Evolutionary conservation across 2,329 filamentous ascomycete genomes (phyloP).

Genomic region (Colletotrichum filicis): DNA sequence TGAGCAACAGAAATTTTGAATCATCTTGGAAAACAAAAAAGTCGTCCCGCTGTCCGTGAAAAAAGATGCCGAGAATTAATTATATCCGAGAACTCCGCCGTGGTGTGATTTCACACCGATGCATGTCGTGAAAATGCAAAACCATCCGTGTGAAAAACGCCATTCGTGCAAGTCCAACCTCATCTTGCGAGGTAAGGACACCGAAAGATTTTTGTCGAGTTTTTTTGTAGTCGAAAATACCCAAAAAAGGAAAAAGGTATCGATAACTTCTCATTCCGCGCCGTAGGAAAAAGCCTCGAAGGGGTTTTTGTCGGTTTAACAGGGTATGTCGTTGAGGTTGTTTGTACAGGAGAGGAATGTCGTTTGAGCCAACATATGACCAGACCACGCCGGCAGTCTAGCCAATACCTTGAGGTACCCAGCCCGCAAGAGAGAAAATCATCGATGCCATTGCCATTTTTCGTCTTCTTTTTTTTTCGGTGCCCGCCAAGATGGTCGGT

Average conservation of each 20-base stretch:
- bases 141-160: constrained; percentile 52
- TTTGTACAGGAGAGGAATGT: constrained; percentile 57
- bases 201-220: constrained; percentile 34
- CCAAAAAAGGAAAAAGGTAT: constrained; percentile 54
- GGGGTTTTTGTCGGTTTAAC: constrained; percentile 43
- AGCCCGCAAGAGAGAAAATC: constrained; percentile 48
- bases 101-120: constrained; percentile 56
- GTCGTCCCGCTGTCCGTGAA: constrained; percentile 48
- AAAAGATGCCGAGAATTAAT: constrained; percentile 40
- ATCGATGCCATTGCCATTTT: constrained; percentile 52
- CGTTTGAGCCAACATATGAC: constrained; percentile 41
- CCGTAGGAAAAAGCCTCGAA: constrained; percentile 43
- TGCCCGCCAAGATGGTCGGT: constrained; percentile 61
- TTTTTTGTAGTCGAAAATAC: constrained; percentile 36
- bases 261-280: constrained; percentile 55
- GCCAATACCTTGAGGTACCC: constrained; percentile 48
- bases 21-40: constrained; percentile 51
- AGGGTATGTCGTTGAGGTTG: constrained; percentile 59
- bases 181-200: constrained; percentile 44
- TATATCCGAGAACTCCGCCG: constrained; percentile 55
- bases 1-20: constrained; percentile 51
- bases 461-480: constrained; percentile 48
- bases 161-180: constrained; percentile 56
- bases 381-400: constrained; percentile 41
- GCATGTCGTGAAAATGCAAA: constrained; percentile 59